Percentiles rank a stretch among this genome's conserved stretches.
Conservation (phyloP, 345 rosid genomes). For the thale cress (Arabidopsis thaliana) region DNA sequence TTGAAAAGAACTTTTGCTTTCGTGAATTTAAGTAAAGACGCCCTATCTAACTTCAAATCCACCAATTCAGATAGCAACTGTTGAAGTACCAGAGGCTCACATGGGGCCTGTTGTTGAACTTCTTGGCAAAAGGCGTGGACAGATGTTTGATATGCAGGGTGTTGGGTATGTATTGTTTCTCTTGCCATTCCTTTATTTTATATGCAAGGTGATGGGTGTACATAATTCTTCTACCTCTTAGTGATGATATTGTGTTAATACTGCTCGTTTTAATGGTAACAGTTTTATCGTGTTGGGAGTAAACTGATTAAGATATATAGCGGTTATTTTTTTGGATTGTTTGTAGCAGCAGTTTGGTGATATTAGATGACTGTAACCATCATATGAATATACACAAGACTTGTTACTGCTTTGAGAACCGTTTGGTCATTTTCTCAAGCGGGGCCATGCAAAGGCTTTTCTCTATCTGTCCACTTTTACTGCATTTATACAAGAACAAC, state of each 20-base stretch:
- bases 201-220: constrained; percentile 13
- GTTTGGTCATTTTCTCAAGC: background rate
- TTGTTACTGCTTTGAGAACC: constrained; percentile 13
- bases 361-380: constrained; percentile 3
- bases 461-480: background rate
- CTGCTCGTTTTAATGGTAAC: constrained; percentile 3
- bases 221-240: background rate
- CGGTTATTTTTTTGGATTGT: background rate
- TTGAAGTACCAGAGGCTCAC: constrained; percentile 93
- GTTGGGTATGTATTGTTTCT: constrained; percentile 60
- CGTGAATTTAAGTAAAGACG: background rate
- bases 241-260: constrained; percentile 7
- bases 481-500: constrained; percentile 20
- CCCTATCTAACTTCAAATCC: constrained; percentile 29
- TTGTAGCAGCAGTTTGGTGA: constrained; percentile 20
- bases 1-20: constrained; percentile 2
- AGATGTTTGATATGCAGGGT: constrained; percentile 93
- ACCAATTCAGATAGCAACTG: constrained; percentile 73
- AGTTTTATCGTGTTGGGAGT: background rate
- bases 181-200: constrained; percentile 26
- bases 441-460: background rate
- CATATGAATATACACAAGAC: constrained; percentile 16
- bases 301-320: background rate
- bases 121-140: constrained; percentile 94
- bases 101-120: constrained; percentile 99